Evolutionary conservation across 2,329 filamentous ascomycete genomes (phyloP), one percentile per base, ranked within the genome.

Genomic region (Colletotrichum trifolii): DNA sequence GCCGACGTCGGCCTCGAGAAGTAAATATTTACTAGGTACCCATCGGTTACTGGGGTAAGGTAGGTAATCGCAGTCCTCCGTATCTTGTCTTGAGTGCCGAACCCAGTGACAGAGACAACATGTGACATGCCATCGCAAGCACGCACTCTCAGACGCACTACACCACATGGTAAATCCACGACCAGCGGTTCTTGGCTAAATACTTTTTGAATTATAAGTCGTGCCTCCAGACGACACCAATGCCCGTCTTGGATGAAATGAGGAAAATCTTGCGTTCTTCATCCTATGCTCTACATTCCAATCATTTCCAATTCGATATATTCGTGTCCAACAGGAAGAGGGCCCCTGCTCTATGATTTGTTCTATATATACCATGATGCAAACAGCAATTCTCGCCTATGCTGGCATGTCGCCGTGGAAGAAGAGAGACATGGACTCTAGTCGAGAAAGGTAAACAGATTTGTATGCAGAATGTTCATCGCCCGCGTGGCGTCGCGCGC

Each of bases 391-490:
- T 56, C 50, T 65, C 57, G 33, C 42, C 38, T 38, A 54, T 57
- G 42, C 43, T 54, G 46, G 12, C 8, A 25, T 35, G 15, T 42
- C 48, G 47, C 36, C 35, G 42, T 7, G 8, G 46, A 40, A 46
- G 25, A 25, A 25, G 1, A 25, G 25, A 45, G 12, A 60, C 47
- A 46, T n/a, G n/a, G 34, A 17, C 15, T 52, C 68, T 73, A 93
- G 68, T 97, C 94, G 73, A 97, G 84, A 79, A 97, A 98, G 2
- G 94, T 97, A 76, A 99, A 98, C 62, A 99, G 87, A 81, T 94
- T 95, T 17, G 96, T 98, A 77, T 99, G 96, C 69, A 99, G 85
- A 73, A 98, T 93, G 76, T 96, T 98, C 84, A 99, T 91, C 38
- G 96, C 96, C 70, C 96, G 89, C 71, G 94, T 93, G 25, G 96